Base-by-base conservation (phyloP, 257 asterid species). In the Perilla frutescens region DNA sequence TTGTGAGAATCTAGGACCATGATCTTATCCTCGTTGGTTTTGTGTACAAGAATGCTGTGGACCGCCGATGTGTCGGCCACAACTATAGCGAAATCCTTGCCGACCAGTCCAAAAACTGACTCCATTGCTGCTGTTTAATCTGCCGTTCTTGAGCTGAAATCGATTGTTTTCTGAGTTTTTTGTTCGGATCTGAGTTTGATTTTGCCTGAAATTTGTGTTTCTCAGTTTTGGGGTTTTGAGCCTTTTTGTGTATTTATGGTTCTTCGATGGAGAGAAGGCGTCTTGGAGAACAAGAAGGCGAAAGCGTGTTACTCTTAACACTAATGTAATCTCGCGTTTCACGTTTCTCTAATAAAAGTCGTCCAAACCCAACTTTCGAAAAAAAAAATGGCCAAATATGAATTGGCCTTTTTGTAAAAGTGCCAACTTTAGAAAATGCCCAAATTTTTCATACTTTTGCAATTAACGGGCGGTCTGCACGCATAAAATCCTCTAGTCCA, bases 1-100 rank as follows among this genome's bases (percentile, higher is more conserved):
- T 95, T 95, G 67, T 95, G 98, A 47, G 98, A 92, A 83, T 95
- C 99, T 4, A 95, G 87, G 62, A 87, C 63, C 99, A 95, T 92
- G 81, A 95, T 87, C 77, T 95, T 95, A 54, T 95, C 99, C 83
- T 92, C 99, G 81, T 92, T 82, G 0, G 96, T 87, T 86, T 95
- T 95, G 91, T 95, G 98, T 1, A 95, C 98, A 37, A 95, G 86
- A 66, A 95, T 95, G 82, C 97, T 95, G 81, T 95, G 92, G 2
- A 95, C 98, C 11, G 99, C 98, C 62, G 99, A 95, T 54, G 99
- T 31, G 59, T 95, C 99, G 9, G 99, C 98, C 54, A 70, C 98
- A 68, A 95, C 97, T 74, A 95, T 73, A 36, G 97, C 92, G 75
- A 90, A 95, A 20, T 89, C 97, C 62, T 95, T 90, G 0, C 99